Base-by-base conservation (phyloP, 179 eudicot genomes). In the Patellifolia procumbens region DNA sequence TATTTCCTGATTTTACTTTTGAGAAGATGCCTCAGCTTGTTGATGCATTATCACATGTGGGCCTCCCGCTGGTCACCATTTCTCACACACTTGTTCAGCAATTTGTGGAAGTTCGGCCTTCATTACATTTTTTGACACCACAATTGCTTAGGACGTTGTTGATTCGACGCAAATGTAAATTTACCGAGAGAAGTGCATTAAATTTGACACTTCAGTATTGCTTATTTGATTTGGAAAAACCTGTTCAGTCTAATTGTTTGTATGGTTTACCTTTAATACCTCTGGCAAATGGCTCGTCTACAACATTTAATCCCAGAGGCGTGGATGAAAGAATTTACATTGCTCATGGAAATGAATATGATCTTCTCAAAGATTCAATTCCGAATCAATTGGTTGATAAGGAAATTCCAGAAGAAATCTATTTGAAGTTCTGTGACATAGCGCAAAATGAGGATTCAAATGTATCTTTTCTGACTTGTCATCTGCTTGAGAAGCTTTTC, bases 201-300 rank as follows among this genome's bases (percentile, higher is more conserved):
- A 67, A 91, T 53, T 79, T 90, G 85, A 82, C 92, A 72, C 98
- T 96, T 74, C 94, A 94, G 78, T 96, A 96, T 81, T 94, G 99
- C 84, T 84, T 96, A 83, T 85, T 80, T 73, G 99, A 96, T 81
- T 81, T 94, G 75, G 83, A 48, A 78, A 79, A 74, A 80, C 90
- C 94, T 70, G 66, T 87, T 74, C 85, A 74, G 71, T 84, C 88
- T 76, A 87, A 88, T 76, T 88, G 86, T 80, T 85, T 87, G 82
- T 86, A 80, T 84, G 99, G 98, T 31, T 86, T 96, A 71, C 92
- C 97, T 78, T 84, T 96, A 88, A 73, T 96, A 74, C 99, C 99
- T 77, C 89, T 96, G 81, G 91, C 97, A 71, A 86, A 86, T 90
- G 98, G 96, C 64, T 88, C 81, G 70, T 94, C 90, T 62, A 80